Conservation (phyloP, 1,139 yeast species). For the Sugiyamaella neomexicana region DNA sequence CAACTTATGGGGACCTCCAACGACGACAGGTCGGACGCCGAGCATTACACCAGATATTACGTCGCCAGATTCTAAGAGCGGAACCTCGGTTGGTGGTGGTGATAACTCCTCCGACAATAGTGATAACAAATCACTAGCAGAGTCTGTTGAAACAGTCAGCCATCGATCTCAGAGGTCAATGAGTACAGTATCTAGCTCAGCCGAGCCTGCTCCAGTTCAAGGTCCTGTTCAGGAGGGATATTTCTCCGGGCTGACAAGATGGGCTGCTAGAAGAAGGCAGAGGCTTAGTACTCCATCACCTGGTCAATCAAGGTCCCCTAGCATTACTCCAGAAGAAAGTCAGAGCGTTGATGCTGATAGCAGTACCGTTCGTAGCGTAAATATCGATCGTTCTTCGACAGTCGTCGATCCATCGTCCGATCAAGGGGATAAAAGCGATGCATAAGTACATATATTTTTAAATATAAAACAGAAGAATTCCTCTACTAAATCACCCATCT, state of each 20-base stretch:
- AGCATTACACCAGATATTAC: not conserved
- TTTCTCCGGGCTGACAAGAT: constrained; percentile 33
- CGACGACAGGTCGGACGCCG: not conserved
- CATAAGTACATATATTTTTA: constrained; percentile 2
- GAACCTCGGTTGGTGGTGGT: not conserved
- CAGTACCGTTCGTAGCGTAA: not conserved
- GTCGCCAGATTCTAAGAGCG: not conserved
- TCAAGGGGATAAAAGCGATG: constrained; percentile 1
- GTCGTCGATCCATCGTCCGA: not conserved
- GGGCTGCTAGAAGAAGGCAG: constrained; percentile 31
- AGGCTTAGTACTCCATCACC: constrained; percentile 11
- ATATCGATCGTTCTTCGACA: not conserved
- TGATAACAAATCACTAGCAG: constrained; percentile 12
- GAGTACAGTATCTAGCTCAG: constrained; percentile 18
- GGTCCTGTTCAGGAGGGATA: constrained; percentile 22
- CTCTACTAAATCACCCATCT: constrained; percentile 27
- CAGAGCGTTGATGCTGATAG: not conserved
- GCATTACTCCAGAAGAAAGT: constrained; percentile 5
- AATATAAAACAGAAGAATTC: constrained; percentile 10
- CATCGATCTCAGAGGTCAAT: constrained; percentile 11
- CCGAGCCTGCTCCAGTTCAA: constrained; percentile 8
- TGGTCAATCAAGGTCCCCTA: constrained; percentile 4
- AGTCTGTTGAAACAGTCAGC: constrained; percentile 17
- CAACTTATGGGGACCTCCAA: constrained; percentile 32
- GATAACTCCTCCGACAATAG: constrained; percentile 7